Base-by-base conservation (phyloP, 1,284 basidiomycete genomes). In the Austroboletus olivaceoglutinosus region DNA sequence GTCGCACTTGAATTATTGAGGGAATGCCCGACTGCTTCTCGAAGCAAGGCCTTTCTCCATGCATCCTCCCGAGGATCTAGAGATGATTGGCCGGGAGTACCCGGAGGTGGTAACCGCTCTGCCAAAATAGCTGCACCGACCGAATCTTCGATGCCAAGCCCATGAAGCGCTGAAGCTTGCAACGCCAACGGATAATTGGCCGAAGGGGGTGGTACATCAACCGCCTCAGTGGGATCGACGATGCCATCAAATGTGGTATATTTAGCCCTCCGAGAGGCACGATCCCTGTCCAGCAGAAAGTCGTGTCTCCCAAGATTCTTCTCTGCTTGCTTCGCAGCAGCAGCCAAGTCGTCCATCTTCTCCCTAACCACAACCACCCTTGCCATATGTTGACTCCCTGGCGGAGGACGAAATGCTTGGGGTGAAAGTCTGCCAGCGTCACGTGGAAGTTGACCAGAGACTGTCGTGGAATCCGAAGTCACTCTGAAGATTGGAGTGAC, bases 311-410 rank as follows among this genome's bases (percentile, higher is more conserved):
- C 85, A 56, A 89, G 72, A 43, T 89, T 86, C 56, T 80, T 76
- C 60, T 89, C 85, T 5, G 82, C 84, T 60, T 87, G 82, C 60
- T 81, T 85, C 15, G 85, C 85, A 31, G 89, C 88, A 38, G 73
- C 69, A 38, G 67, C 74, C 40, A 91, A 68, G 57, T 91, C 83
- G 13, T 78, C 74, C 80, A 91, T 81, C 61, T 82, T 83, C 64
- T 91, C 89, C 21, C 88, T 77, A 43, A 91, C 83, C 18, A 91
- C 89, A 2, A 89, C 86, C 0, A 91, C 89, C 43, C 88, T 75
- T 55, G 79, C 70, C 53, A 71, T 63, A 56, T 73, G 66, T 56
- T 71, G 60, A 42, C 65, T 60, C 46, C 65, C 62, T 33, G 74
- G 59, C 40, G 59, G 52, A 52, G 70, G 65, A 25, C 76, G 74